Percentiles rank a stretch among this genome's conserved stretches.
Conservation (phyloP, 1,139 yeast species). For the Candida anutae region DNA sequence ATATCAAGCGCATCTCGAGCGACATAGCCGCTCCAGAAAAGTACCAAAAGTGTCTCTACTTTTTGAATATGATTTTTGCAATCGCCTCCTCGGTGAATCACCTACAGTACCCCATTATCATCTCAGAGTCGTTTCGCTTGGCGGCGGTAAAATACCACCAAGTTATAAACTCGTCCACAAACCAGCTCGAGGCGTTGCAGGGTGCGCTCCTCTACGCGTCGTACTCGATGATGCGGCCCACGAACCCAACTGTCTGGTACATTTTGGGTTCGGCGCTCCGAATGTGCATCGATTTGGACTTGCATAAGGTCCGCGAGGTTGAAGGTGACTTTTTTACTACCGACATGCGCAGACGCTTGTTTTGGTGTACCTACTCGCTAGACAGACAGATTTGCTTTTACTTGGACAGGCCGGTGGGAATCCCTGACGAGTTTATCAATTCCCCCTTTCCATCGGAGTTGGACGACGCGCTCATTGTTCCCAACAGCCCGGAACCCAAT, state of each 20-base stretch:
- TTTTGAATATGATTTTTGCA: slow-evolving; percentile 70
- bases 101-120: slow-evolving; percentile 57
- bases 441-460: slow-evolving; percentile 63
- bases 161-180: slow-evolving; percentile 47
- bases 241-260: slow-evolving; percentile 91
- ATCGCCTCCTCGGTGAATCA: slow-evolving; percentile 73
- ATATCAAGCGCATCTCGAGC: slow-evolving; percentile 21
- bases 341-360: slow-evolving; percentile 69
- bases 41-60: slow-evolving; percentile 43
- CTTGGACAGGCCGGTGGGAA: slow-evolving; percentile 66
- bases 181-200: slow-evolving; percentile 64
- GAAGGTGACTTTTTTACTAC: slow-evolving; percentile 45
- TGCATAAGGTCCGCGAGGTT: slow-evolving; percentile 34
- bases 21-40: slow-evolving; percentile 38
- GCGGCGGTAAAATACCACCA: slow-evolving; percentile 59
- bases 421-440: slow-evolving; percentile 61
- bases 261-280: slow-evolving; percentile 75
- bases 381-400: slow-evolving; percentile 76
- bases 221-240: slow-evolving; percentile 69
- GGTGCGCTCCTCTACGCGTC: slow-evolving; percentile 61
- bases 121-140: slow-evolving; percentile 63
- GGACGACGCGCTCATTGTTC: slow-evolving; percentile 59
- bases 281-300: slow-evolving; percentile 73
- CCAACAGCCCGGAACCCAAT: slow-evolving; percentile 9
- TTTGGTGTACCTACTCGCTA: slow-evolving; percentile 84